Percentiles rank a stretch among this genome's conserved stretches.
phyloP scores from a whole-genome alignment of 2,329 filamentous ascomycete genomes.

The Fulvia fulva region DNA sequence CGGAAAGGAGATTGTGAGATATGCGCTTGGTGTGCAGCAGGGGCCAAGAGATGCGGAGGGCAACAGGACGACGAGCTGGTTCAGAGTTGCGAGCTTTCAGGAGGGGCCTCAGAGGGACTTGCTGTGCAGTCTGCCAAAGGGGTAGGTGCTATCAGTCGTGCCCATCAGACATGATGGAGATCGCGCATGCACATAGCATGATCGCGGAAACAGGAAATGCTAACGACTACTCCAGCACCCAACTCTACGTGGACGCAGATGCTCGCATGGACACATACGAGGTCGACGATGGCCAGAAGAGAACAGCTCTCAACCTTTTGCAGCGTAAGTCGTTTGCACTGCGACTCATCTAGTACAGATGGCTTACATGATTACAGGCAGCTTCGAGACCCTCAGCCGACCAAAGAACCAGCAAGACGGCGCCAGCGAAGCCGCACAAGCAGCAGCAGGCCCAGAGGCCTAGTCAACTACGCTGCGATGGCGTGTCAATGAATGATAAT shows the following conservation, averaged over 20 bases:
- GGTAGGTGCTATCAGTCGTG: slow-evolving; percentile 53
- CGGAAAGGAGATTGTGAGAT: slow-evolving; percentile 72
- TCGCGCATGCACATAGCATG: neutral
- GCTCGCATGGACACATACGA: slow-evolving; percentile 64
- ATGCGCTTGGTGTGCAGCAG: slow-evolving; percentile 66
- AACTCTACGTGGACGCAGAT: slow-evolving; percentile 82
- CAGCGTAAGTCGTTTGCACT: slow-evolving; percentile 63
- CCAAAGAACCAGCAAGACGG: slow-evolving; percentile 21
- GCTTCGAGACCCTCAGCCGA: slow-evolving; percentile 47
- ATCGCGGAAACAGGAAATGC: neutral
- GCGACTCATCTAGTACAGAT: neutral
- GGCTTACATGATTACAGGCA: slow-evolving; percentile 34
- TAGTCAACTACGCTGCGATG: neutral
- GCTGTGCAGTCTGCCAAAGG: slow-evolving; percentile 72
- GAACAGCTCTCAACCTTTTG: slow-evolving; percentile 62
- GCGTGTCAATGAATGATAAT: neutral
- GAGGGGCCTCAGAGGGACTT: slow-evolving; percentile 66
- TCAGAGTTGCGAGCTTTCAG: slow-evolving; percentile 69
- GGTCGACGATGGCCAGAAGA: slow-evolving; percentile 65
- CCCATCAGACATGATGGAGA: neutral
- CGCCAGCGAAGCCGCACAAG: slow-evolving; percentile 10
- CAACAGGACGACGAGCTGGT: slow-evolving; percentile 79
- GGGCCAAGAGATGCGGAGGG: slow-evolving; percentile 62
- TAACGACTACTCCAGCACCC: slow-evolving; percentile 52
- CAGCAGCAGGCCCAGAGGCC: slow-evolving; percentile 10